Percentiles rank a stretch among this genome's conserved stretches.
These are phyloP conservation scores for Ustilago cynodontis DNA, from an alignment of 1,284 basidiomycete genomes.

Conservation along the genomic window DNA sequence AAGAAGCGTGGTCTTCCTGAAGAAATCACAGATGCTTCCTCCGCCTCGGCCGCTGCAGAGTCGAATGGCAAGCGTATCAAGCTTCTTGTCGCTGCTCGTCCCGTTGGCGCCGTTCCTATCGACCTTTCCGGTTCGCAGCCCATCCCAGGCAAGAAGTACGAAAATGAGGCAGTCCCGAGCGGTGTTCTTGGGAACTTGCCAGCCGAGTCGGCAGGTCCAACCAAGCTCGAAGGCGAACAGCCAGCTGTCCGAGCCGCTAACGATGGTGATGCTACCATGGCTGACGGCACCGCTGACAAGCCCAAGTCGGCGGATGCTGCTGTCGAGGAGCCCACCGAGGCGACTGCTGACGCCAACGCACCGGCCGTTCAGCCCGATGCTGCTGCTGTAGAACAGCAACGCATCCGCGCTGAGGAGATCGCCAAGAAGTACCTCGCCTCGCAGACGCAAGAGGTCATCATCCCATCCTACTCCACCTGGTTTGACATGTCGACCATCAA, in stretches of 20 bases:
- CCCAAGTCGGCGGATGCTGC: slow-evolving; percentile 43
- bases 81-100: slow-evolving; percentile 63
- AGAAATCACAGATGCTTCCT: slow-evolving; percentile 58
- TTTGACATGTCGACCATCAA: slow-evolving; percentile 96
- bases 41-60: slow-evolving; percentile 39
- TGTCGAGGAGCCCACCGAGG: slow-evolving; percentile 81
- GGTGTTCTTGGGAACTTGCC: slow-evolving; percentile 67
- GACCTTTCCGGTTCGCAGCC: slow-evolving; percentile 65
- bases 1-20: slow-evolving; percentile 68
- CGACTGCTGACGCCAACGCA: slow-evolving; percentile 76
- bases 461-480: slow-evolving; percentile 98
- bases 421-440: slow-evolving; percentile 93
- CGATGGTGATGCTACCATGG: slow-evolving; percentile 62
- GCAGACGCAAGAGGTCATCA: slow-evolving; percentile 92
- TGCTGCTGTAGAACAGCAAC: slow-evolving; percentile 82
- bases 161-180: slow-evolving; percentile 64
- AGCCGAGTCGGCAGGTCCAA: slow-evolving; percentile 37
- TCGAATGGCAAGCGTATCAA: slow-evolving; percentile 65
- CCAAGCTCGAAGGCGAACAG: slow-evolving; percentile 38
- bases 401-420: slow-evolving; percentile 82
- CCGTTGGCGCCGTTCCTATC: slow-evolving; percentile 63
- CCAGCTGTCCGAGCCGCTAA: slow-evolving; percentile 49
- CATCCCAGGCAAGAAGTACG: slow-evolving; percentile 68
- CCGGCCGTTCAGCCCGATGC: slow-evolving; percentile 73
- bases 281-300: slow-evolving; percentile 47